A percentile compares a stretch with the other conserved stretches of the same genome.
Evolutionary conservation across 1,284 basidiomycete genomes (phyloP).

Genomic region (Marasmius fiardii): DNA sequence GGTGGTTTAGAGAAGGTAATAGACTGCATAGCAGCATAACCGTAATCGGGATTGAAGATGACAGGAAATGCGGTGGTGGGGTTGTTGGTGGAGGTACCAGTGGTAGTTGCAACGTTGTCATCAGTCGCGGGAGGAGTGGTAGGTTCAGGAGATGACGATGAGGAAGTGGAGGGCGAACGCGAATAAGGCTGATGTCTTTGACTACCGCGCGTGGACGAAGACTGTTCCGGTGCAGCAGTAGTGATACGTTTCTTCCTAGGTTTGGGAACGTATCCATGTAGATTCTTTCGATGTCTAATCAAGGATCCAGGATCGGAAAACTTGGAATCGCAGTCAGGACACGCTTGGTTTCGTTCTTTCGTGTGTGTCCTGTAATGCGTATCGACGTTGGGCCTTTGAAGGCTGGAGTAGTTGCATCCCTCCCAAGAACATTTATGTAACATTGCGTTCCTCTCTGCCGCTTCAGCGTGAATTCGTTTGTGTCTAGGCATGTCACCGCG

Average conservation of each 20-base stretch:
- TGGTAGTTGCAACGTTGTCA: background rate
- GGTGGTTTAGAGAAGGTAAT: too few species aligned
- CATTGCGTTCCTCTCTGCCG: background rate
- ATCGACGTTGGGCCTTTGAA: constrained; percentile 5
- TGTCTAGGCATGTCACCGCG: constrained; percentile 7
- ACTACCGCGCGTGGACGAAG: background rate
- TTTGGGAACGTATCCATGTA: constrained; percentile 15
- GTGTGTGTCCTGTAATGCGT: constrained; percentile 8
- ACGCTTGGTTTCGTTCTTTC: constrained; percentile 3
- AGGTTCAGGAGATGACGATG: background rate
- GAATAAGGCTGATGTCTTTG: background rate
- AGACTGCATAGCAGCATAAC: too few species aligned
- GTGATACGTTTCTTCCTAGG: constrained; percentile 1
- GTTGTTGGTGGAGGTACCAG: too few species aligned
- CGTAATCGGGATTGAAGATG: background rate
- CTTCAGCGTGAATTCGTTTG: background rate
- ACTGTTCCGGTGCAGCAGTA: background rate
- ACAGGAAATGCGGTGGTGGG: background rate
- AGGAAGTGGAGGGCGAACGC: background rate
- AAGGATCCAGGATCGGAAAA: constrained; percentile 13
- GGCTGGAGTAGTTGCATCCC: background rate
- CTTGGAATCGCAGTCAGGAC: constrained; percentile 8
- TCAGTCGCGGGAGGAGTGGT: background rate
- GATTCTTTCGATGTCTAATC: constrained; percentile 15
- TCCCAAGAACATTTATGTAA: constrained; percentile 7